phyloP scores from a whole-genome alignment of 169 alveolate species.

The Cryptosporidium ubiquitum region DNA sequence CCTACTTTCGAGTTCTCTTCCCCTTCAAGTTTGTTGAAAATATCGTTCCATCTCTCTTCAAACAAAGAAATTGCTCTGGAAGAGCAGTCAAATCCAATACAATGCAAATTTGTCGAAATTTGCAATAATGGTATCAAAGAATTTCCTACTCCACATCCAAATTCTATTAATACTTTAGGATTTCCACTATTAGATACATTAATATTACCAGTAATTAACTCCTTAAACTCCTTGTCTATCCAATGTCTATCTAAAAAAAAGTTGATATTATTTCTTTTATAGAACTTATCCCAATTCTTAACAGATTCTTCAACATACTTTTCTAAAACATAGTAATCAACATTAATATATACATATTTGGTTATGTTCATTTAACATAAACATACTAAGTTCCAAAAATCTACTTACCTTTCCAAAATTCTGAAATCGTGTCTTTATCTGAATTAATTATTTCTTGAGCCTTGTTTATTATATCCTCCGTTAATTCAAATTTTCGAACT shows the following conservation, averaged over 20 bases:
- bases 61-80: constrained; percentile 88
- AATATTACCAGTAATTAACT: constrained; percentile 76
- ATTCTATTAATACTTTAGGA: constrained; percentile 81
- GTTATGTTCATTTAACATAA: neutral
- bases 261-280: constrained; percentile 88
- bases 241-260: constrained; percentile 93
- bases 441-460: constrained; percentile 40
- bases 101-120: constrained; percentile 79
- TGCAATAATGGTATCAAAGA: constrained; percentile 89
- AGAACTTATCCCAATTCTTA: constrained; percentile 91
- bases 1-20: constrained; percentile 6
- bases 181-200: constrained; percentile 27
- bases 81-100: constrained; percentile 91
- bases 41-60: constrained; percentile 78
- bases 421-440: constrained; percentile 49
- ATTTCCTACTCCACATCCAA: constrained; percentile 96
- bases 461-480: constrained; percentile 21
- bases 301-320: constrained; percentile 85
- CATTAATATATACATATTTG: neutral
- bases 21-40: constrained; percentile 39
- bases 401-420: constrained; percentile 67
- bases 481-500: constrained; percentile 53
- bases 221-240: constrained; percentile 88
- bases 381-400: no score
- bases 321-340: constrained; percentile 21